Conservation (phyloP, 1,284 basidiomycete genomes). For the Ganoderma resinaceum region DNA sequence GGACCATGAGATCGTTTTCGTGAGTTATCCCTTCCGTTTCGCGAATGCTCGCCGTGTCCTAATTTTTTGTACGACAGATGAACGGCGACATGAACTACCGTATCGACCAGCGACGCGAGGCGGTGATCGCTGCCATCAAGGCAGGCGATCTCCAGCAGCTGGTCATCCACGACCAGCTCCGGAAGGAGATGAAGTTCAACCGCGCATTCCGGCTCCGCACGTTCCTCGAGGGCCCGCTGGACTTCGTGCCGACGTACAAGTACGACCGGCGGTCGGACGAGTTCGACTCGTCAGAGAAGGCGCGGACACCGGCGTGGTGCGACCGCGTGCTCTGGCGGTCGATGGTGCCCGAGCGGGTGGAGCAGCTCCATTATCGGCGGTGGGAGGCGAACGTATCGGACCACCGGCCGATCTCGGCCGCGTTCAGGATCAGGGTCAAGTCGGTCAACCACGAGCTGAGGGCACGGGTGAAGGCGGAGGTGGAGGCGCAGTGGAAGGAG, state of each 20-base stretch:
- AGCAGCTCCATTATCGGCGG: conserved; percentile 71
- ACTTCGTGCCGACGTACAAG: conserved; percentile 94
- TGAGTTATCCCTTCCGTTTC: conserved; percentile 50
- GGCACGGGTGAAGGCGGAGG: conserved; percentile 58
- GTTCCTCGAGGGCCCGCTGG: conserved; percentile 86
- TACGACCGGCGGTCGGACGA: conserved; percentile 83
- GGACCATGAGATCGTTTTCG: conserved; percentile 94
- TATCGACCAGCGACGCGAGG: conserved; percentile 89
- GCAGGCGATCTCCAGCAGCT: conserved; percentile 72
- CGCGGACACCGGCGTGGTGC: conserved; percentile 93
- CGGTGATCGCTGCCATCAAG: conserved; percentile 74
- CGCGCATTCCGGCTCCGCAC: conserved; percentile 85
- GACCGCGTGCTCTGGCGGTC: conserved; percentile 91
- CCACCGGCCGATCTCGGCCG: conserved; percentile 88
- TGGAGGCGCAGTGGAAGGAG: conserved; percentile 65
- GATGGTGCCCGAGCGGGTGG: conserved; percentile 61
- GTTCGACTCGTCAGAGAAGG: conserved; percentile 91
- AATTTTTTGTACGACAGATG: conserved; percentile 48
- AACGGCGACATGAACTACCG: conserved; percentile 93
- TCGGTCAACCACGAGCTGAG: conserved; percentile 66
- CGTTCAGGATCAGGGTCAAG: conserved; percentile 78
- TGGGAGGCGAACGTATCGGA: conserved; percentile 89
- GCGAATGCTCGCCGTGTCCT: neutral
- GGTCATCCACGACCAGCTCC: conserved; percentile 86
- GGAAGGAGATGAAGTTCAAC: conserved; percentile 88